Conservation (phyloP, 2,329 filamentous ascomycete genomes). For the Chaetomiaceae sp. region DNA sequence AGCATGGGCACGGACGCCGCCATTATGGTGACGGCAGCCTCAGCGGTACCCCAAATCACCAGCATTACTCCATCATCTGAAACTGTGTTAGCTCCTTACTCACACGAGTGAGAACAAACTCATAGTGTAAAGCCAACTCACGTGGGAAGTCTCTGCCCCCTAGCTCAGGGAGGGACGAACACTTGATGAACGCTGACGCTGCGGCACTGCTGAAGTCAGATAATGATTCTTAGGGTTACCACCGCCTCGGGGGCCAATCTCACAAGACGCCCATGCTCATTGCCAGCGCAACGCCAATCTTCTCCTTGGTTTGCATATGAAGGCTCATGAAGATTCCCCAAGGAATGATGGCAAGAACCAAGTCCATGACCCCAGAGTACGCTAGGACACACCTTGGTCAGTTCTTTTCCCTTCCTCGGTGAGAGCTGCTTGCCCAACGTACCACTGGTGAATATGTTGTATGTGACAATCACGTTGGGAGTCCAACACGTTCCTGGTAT, state of each 20-base stretch:
- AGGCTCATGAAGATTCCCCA: neutral
- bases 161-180: conserved; percentile 24
- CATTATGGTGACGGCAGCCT: conserved; percentile 26
- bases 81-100: neutral
- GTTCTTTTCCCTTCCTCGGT: neutral
- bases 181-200: conserved; percentile 18
- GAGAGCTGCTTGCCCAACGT: neutral
- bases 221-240: no score
- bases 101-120: no score
- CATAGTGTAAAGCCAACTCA: conserved; percentile 16
- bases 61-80: conserved; percentile 24
- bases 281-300: neutral
- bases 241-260: neutral
- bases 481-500: neutral
- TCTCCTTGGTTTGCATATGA: neutral
- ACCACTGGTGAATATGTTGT: conserved; percentile 4
- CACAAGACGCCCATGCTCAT: conserved; percentile 5
- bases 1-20: conserved; percentile 27
- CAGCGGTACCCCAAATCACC: conserved; percentile 25
- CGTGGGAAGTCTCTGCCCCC: conserved; percentile 22
- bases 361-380: neutral
- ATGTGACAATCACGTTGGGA: neutral
- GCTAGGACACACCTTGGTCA: neutral
- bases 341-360: neutral
- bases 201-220: neutral